phyloP scores from a whole-genome alignment of 148 eudicot genomes.

The Chenopodium suecicum region DNA sequence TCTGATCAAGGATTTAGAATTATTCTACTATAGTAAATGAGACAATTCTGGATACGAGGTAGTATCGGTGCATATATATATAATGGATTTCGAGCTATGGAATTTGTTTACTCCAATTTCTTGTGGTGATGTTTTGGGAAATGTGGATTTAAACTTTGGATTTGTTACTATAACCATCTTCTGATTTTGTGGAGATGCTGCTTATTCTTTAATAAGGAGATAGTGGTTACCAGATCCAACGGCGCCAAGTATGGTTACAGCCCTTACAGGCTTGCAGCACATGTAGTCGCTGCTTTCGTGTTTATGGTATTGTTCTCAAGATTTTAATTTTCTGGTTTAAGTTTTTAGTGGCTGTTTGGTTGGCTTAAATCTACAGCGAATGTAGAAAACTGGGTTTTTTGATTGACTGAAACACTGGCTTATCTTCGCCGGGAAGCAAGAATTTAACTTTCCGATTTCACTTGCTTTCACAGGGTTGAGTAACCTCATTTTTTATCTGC shows the following conservation, averaged over 20 bases:
- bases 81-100: background rate
- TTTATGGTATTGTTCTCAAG: conserved; percentile 6
- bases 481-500: background rate
- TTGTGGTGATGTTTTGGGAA: conserved; percentile 19
- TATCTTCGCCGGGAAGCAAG: background rate
- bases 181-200: conserved; percentile 21
- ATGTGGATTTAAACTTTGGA: conserved; percentile 23
- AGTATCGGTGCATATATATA: background rate
- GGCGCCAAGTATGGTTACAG: conserved; percentile 16
- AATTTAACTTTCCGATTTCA: background rate
- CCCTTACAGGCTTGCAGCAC: conserved; percentile 25
- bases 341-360: background rate
- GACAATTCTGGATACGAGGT: background rate
- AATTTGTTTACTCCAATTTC: conserved; percentile 10
- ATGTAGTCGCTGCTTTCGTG: conserved; percentile 13
- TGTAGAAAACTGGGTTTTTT: background rate
- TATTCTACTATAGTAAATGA: conserved; percentile 3
- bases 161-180: conserved; percentile 15
- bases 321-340: background rate
- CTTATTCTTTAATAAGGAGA: conserved; percentile 8
- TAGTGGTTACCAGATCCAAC: conserved; percentile 15
- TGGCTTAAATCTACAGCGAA: background rate
- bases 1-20: background rate
- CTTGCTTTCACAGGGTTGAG: background rate
- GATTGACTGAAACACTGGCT: background rate